Evolutionary conservation across 371 early-diverging fungal species (phyloP), one percentile per base, ranked within the genome.

Genomic region (Mortierella sp.): DNA sequence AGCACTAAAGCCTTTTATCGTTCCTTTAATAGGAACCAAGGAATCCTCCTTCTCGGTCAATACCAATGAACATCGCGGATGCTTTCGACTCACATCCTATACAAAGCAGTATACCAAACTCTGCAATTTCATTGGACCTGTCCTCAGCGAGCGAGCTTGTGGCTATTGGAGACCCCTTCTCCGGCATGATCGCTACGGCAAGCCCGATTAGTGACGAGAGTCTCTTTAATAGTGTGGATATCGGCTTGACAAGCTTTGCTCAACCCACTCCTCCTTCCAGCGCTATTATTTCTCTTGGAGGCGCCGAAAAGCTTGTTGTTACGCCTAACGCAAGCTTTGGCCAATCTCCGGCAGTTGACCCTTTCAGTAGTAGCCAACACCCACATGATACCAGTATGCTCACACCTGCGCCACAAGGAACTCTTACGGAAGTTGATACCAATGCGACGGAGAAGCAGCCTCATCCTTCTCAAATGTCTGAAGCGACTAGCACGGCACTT

Each of bases 1-100:
- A n/a, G n/a, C n/a, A n/a, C n/a, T n/a, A n/a, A n/a, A n/a, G n/a
- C n/a, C n/a, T n/a, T n/a, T n/a, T n/a, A n/a, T n/a, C n/a, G n/a
- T n/a, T n/a, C n/a, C n/a, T n/a, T n/a, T n/a, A n/a, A n/a, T 60
- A 79, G 79, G 73, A 72, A 79, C 79, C 79, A 3, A 60, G 64
- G 18, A 53, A 37, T 37, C 51, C 68, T 60, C 81, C 63, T 60
- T 75, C 64, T 70, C 72, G 63, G 68, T 80, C 57, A 74, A 79
- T 45, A 51, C 85, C 69, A 76, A 84, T 75, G 80, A 81, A 19
- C 72, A 75, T 70, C 69, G 70, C 71, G 67, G 76, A 64, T 74
- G 81, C 73, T 68, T 84, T 26, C 82, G 88, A 52, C 81, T 80
- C 68, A 72, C 67, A 28, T 11, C 5, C 72, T 7, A 4, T 63